These are phyloP conservation scores for Chaetomium globosum DNA, from an alignment of 2,329 filamentous ascomycete genomes.

Conservation along the genomic window DNA sequence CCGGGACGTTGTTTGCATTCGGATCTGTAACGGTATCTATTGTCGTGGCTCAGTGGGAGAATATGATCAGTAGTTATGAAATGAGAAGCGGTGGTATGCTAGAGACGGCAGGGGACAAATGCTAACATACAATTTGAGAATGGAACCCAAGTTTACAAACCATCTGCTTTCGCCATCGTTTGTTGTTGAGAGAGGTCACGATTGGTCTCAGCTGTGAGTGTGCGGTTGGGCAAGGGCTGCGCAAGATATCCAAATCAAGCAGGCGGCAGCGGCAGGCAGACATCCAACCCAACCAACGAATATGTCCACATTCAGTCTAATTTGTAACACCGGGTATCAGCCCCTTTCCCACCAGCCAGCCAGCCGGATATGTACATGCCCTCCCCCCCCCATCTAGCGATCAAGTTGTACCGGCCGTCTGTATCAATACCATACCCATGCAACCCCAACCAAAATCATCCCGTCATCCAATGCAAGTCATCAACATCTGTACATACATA, in stretches of 20 bases:
- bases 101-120: no score
- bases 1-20: neutral
- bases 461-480: constrained; percentile 3
- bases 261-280: no score
- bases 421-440: neutral
- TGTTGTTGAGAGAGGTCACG: no score
- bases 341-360: constrained; percentile 2
- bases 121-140: no score
- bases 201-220: no score
- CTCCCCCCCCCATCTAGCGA: neutral
- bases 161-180: no score
- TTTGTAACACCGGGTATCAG: constrained; percentile 1
- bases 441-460: neutral
- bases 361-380: neutral
- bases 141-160: no score
- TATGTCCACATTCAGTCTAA: constrained; percentile 6
- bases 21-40: neutral
- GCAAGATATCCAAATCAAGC: no score
- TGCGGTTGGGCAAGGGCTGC: no score
- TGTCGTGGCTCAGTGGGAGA: neutral
- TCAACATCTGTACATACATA: constrained; percentile 6
- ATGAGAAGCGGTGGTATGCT: no score
- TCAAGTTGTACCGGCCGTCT: neutral
- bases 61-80: no score
- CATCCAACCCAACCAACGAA: neutral